Base-by-base conservation (phyloP, 495 filamentous ascomycete species). In the Neohortaea acidophila region DNA sequence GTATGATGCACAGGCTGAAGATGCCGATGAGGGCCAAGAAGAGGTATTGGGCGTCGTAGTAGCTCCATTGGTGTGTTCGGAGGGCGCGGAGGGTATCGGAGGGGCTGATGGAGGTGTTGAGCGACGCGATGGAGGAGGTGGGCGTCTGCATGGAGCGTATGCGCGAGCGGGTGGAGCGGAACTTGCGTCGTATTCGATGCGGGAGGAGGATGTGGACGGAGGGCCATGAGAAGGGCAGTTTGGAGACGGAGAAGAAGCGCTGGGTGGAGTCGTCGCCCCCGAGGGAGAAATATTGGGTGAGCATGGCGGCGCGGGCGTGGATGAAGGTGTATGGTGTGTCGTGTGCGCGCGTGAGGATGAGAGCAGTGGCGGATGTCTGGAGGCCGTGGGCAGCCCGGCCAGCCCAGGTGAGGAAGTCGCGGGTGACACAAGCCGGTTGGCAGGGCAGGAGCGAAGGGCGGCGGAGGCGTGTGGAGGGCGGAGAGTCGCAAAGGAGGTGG, bases 31-130 rank as follows among this genome's bases (percentile, higher is more conserved):
- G 70, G 31, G 79, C 65, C 21, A 89, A 55, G 18, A 87, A 56
- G 15, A 87, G 51, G 52, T 96, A 85, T 55, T 94, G 87, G 36
- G 75, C 72, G 61, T 96, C 87, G 58, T 84, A 84, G 42, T 75
- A 59, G 2, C 77, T 80, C 87, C 86, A 96, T 38, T 68, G 72
- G 53, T 87, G 78, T 32, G 67, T 63, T 38, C 77, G 74, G 33
- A 96, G 63, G 13, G 75, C 68, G 19, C 69, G 67, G 33, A 93
- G 58, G 4, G 81, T 82, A 52, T 84, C 79, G 43, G 60, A 55
- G 18, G 81, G 75, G 31, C 77, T 79, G 56, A 81, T 79, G 20
- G 84, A 93, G 1, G 78, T 89, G 52, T 89, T 66, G 29, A 94
- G 60, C n/a, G 68, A 65, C 26, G 83, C 66, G 54, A 96, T 68